These are phyloP conservation scores for Clavispora fructus DNA, from an alignment of 805 yeast genomes.

Conservation along the genomic window DNA sequence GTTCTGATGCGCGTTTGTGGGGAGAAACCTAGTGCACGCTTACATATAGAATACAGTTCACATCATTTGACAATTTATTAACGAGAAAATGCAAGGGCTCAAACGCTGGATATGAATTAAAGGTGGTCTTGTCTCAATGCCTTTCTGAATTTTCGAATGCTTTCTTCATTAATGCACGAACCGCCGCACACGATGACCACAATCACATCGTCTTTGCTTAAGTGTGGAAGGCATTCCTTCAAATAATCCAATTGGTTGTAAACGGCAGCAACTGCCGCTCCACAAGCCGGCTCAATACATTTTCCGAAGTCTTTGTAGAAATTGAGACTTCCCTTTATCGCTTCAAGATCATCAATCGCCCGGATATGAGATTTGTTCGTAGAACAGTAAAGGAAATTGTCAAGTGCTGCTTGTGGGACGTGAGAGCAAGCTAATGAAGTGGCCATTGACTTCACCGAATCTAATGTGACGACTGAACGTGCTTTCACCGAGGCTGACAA, in stretches of 20 bases:
- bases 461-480: slow-evolving; percentile 39
- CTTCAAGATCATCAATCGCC: slow-evolving; percentile 46
- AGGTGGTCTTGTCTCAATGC: slow-evolving; percentile 8
- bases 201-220: slow-evolving; percentile 38
- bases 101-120: neutral
- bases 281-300: slow-evolving; percentile 69
- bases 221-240: slow-evolving; percentile 17
- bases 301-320: slow-evolving; percentile 48
- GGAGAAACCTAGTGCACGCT: neutral
- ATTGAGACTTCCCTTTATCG: slow-evolving; percentile 46
- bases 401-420: slow-evolving; percentile 47
- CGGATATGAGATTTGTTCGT: slow-evolving; percentile 18
- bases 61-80: neutral
- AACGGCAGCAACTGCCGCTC: slow-evolving; percentile 58
- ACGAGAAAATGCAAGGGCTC: neutral
- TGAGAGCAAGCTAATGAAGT: slow-evolving; percentile 59
- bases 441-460: slow-evolving; percentile 51
- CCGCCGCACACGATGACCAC: slow-evolving; percentile 58
- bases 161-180: slow-evolving; percentile 13
- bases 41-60: neutral
- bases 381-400: slow-evolving; percentile 19
- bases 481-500: slow-evolving; percentile 46
- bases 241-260: slow-evolving; percentile 31
- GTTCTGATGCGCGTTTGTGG: neutral
- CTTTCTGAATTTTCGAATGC: slow-evolving; percentile 9